Evolutionary conservation across 2,329 filamentous ascomycete genomes (phyloP).

Genomic region (Neoarthrinium moseri): DNA sequence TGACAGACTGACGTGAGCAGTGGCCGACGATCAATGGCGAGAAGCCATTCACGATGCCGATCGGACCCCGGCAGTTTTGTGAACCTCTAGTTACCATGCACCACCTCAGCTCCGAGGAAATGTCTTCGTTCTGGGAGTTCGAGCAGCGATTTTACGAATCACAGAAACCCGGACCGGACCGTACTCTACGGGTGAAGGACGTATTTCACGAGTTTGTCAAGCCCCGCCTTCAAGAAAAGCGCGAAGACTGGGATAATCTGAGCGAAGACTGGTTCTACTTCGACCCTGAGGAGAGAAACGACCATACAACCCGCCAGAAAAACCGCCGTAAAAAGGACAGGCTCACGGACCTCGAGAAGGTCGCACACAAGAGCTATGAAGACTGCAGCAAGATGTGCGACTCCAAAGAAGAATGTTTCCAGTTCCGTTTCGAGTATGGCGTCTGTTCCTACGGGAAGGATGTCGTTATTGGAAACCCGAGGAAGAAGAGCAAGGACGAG

Average conservation of each 20-base stretch:
- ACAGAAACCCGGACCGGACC: constrained; percentile 14
- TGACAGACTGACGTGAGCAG: constrained; percentile 19
- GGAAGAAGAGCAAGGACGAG: constrained; percentile 24
- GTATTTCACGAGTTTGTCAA: constrained; percentile 46
- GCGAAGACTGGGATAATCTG: constrained; percentile 53
- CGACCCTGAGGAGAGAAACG: constrained; percentile 23
- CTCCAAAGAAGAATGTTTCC: constrained; percentile 34
- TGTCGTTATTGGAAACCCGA: constrained; percentile 39
- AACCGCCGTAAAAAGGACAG: constrained; percentile 30
- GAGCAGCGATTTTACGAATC: constrained; percentile 38
- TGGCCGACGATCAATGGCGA: constrained; percentile 57
- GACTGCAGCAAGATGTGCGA: constrained; percentile 45
- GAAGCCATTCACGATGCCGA: constrained; percentile 50
- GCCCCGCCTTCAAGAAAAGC: constrained; percentile 33
- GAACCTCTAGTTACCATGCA: constrained; percentile 57
- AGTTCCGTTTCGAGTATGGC: constrained; percentile 38
- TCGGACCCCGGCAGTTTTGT: constrained; percentile 49
- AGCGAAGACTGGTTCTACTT: constrained; percentile 44
- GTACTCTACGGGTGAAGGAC: constrained; percentile 43
- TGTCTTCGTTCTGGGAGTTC: constrained; percentile 50
- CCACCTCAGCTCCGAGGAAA: constrained; percentile 49
- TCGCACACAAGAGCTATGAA: constrained; percentile 40
- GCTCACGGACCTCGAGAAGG: constrained; percentile 34
- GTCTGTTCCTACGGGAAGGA: constrained; percentile 34
- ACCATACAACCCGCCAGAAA: constrained; percentile 31